Evolutionary conservation across 2,329 filamentous ascomycete species (phyloP).

Genomic region (Helotiales sp.): DNA sequence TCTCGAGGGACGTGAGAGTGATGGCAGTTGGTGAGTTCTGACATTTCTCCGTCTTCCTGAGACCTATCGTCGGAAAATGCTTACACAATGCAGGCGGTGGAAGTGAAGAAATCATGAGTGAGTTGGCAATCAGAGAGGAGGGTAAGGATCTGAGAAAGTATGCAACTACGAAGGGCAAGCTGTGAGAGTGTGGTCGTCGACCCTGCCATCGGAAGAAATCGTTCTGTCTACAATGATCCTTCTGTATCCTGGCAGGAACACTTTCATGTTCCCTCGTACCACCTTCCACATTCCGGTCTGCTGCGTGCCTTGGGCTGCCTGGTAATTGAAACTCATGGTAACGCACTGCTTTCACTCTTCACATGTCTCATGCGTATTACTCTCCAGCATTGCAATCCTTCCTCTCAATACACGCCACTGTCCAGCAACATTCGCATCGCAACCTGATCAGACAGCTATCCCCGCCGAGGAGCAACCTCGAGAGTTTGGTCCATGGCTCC

Average conservation of each 20-base stretch:
- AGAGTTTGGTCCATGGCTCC: not conserved
- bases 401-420: not conserved
- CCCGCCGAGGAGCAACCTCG: not conserved
- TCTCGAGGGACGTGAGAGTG: conserved; percentile 52
- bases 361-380: too few relatives aligned
- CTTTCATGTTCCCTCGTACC: too few relatives aligned
- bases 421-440: not conserved
- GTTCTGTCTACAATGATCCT: not conserved
- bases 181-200: conserved; percentile 4
- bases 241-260: too few relatives aligned
- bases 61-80: not conserved
- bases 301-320: too few relatives aligned
- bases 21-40: conserved; percentile 37
- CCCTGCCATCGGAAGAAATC: not conserved
- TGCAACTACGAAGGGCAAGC: conserved; percentile 19
- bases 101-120: conserved; percentile 36
- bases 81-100: conserved; percentile 30
- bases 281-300: too few relatives aligned
- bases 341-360: too few relatives aligned
- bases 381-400: not conserved
- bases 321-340: too few relatives aligned
- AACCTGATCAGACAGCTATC: not conserved
- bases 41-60: not conserved
- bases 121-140: conserved; percentile 34
- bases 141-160: conserved; percentile 32